These are phyloP conservation scores for Coccinonectria pachysandricola DNA, from an alignment of 2,329 filamentous ascomycete species.

Conservation along the genomic window DNA sequence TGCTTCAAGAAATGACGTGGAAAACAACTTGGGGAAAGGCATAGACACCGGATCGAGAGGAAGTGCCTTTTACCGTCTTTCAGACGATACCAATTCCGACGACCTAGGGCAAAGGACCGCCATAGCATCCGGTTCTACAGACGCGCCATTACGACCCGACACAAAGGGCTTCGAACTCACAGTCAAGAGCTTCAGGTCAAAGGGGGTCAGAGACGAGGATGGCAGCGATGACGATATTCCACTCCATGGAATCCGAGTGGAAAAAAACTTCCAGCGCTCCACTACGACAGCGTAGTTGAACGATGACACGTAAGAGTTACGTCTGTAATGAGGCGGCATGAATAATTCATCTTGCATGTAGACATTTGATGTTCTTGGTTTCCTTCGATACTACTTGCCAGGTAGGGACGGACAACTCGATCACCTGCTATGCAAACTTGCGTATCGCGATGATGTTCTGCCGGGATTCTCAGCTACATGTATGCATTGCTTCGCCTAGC, in stretches of 20 bases:
- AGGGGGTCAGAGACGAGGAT: constrained; percentile 15
- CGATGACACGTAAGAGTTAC: no score
- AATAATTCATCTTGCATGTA: no score
- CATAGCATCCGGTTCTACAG: constrained; percentile 1
- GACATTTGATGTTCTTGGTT: no score
- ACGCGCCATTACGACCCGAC: constrained; percentile 21
- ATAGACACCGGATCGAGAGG: constrained; percentile 8
- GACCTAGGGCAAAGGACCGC: constrained; percentile 10
- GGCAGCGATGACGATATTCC: constrained; percentile 28
- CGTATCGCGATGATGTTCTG: no score
- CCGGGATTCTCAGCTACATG: no score
- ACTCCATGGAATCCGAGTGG: constrained; percentile 28
- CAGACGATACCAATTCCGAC: constrained; percentile 21
- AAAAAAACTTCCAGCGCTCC: constrained; percentile 25
- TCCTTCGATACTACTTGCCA: no score
- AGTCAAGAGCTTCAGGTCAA: constrained; percentile 21
- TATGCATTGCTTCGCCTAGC: no score
- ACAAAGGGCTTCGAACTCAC: constrained; percentile 21
- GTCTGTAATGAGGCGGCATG: not conserved
- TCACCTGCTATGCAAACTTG: no score
- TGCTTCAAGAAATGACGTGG: constrained; percentile 4
- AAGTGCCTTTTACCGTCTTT: constrained; percentile 22
- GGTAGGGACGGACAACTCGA: no score
- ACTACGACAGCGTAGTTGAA: no score
- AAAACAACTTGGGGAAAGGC: constrained; percentile 2